These are phyloP conservation scores for Penicillium sumatraense DNA, from an alignment of 2,329 filamentous ascomycete genomes.

Conservation along the genomic window DNA sequence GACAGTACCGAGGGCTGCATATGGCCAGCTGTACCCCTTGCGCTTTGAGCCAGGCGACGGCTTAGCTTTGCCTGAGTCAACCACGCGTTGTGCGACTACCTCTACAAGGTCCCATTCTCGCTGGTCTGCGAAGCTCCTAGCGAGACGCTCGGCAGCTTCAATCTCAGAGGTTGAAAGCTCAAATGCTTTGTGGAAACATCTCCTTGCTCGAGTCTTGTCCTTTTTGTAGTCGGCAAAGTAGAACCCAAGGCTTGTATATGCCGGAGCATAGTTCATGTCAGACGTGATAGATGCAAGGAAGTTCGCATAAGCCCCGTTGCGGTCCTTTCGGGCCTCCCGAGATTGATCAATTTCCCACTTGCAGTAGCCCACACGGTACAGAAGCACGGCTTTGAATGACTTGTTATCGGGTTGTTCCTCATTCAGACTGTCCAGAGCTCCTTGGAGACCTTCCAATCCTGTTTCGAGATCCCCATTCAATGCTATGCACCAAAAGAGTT, in stretches of 20 bases:
- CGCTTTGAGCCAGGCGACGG: conserved; percentile 91
- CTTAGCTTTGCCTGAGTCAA: conserved; percentile 92
- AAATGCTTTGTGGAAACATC: conserved; percentile 95
- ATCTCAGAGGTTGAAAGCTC: conserved; percentile 89
- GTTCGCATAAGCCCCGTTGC: conserved; percentile 78
- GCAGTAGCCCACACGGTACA: conserved; percentile 86
- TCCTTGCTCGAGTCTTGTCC: conserved; percentile 83
- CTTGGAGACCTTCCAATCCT: conserved; percentile 72
- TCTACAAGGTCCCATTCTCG: conserved; percentile 97
- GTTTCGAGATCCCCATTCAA: conserved; percentile 74
- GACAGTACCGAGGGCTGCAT: conserved; percentile 88
- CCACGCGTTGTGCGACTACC: conserved; percentile 83
- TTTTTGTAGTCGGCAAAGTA: conserved; percentile 91
- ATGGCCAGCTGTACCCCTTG: conserved; percentile 94
- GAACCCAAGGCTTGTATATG: conserved; percentile 87
- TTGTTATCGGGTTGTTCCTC: conserved; percentile 63
- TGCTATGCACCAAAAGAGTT: conserved; percentile 91
- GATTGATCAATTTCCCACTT: conserved; percentile 83
- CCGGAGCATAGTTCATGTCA: conserved; percentile 84
- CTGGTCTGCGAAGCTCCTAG: conserved; percentile 82
- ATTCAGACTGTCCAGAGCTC: conserved; percentile 68
- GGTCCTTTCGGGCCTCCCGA: conserved; percentile 74
- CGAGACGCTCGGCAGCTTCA: conserved; percentile 82
- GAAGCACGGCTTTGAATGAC: conserved; percentile 80
- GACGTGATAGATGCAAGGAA: conserved; percentile 85